Evolutionary conservation across 352 stramenopile genomes (phyloP).

Genomic region (Saprolegnia diclina): DNA sequence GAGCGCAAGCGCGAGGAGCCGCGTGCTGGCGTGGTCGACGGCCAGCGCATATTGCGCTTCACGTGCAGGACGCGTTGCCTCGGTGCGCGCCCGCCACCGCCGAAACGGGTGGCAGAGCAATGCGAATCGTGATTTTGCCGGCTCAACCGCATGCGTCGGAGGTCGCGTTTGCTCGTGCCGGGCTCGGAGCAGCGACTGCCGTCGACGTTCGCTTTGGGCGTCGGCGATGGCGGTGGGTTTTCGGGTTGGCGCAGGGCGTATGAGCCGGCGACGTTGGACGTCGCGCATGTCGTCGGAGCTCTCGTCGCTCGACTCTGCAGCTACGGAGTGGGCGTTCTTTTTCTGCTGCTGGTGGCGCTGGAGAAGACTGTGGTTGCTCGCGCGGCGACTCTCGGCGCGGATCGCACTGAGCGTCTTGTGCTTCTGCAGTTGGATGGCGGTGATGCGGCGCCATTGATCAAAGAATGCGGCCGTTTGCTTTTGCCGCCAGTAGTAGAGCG

Average conservation of each 20-base stretch:
- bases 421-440: not conserved
- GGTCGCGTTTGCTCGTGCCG: not conserved
- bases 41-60: not conserved
- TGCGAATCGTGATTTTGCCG: not conserved
- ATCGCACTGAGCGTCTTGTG: not conserved
- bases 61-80: not conserved
- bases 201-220: not conserved
- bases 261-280: not conserved
- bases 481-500: slow-evolving; percentile 23
- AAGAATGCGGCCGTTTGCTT: slow-evolving; percentile 8
- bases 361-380: not conserved
- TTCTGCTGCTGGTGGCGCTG: not conserved
- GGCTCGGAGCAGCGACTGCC: not conserved
- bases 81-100: not conserved
- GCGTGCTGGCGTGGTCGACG: not conserved
- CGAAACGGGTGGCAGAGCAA: not conserved
- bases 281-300: not conserved
- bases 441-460: not conserved
- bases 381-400: not conserved
- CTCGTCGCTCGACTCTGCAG: not conserved
- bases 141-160: not conserved
- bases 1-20: not conserved
- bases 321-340: not conserved
- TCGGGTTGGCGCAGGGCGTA: not conserved
- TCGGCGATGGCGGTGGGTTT: not conserved